Conservation (phyloP, 345 rosid genomes). For the Aquilaria yunnanensis region DNA sequence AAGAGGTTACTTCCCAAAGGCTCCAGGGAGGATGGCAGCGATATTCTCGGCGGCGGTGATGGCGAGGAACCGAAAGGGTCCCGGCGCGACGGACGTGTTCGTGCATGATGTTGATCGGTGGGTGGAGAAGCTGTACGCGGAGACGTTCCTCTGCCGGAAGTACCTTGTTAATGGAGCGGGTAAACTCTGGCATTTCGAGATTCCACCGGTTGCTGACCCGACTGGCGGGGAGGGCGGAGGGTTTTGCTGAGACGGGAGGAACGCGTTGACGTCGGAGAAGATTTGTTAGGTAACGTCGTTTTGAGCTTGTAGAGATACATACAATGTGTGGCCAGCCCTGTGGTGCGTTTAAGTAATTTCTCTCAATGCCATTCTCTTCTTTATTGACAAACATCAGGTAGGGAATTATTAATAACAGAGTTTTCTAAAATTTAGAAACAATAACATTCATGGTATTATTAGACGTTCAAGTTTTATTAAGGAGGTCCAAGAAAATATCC, state of each 20-base stretch:
- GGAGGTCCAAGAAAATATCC: too few species aligned
- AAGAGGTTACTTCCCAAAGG: slow-evolving; percentile 53
- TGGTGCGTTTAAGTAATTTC: not conserved
- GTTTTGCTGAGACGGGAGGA: slow-evolving; percentile 41
- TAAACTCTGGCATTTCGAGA: slow-evolving; percentile 69
- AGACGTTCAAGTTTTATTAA: too few species aligned
- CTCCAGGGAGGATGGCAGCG: slow-evolving; percentile 80
- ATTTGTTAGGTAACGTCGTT: too few species aligned
- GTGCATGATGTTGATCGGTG: slow-evolving; percentile 64
- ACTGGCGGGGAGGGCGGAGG: slow-evolving; percentile 22
- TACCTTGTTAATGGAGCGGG: slow-evolving; percentile 38
- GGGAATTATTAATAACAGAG: too few species aligned
- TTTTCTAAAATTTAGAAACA: too few species aligned
- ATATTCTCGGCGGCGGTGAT: slow-evolving; percentile 74
- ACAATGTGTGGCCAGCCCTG: too few species aligned
- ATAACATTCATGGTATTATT: too few species aligned
- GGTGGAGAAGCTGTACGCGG: slow-evolving; percentile 59
- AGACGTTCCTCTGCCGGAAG: slow-evolving; percentile 59
- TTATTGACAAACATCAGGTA: too few species aligned
- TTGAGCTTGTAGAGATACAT: too few species aligned
- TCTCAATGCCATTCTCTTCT: too few species aligned
- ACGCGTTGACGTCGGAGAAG: too few species aligned
- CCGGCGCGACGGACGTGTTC: slow-evolving; percentile 66
- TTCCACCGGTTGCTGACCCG: slow-evolving; percentile 47
- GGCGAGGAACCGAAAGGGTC: slow-evolving; percentile 63